Evolutionary conservation across 345 rosid species (phyloP).

Genomic region (Populus davidiana): DNA sequence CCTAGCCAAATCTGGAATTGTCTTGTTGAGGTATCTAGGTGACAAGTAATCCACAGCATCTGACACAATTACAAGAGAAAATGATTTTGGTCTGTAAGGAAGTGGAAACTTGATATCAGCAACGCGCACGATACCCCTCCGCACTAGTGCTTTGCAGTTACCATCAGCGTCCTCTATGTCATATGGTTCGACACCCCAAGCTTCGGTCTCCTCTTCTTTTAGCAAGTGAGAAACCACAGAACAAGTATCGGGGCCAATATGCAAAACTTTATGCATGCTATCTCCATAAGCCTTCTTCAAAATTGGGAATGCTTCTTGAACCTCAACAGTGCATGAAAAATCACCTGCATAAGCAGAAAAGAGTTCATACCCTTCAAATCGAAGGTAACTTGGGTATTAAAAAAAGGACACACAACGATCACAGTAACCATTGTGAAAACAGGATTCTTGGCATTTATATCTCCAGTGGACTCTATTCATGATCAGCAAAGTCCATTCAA

Average conservation of each 20-base stretch:
- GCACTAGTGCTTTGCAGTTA: slow-evolving; percentile 66
- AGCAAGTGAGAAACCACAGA: slow-evolving; percentile 73
- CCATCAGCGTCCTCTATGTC: slow-evolving; percentile 86
- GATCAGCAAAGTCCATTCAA: background rate
- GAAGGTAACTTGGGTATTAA: background rate
- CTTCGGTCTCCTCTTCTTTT: slow-evolving; percentile 85
- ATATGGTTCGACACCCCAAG: slow-evolving; percentile 96
- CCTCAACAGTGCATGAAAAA: slow-evolving; percentile 69
- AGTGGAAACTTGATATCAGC: slow-evolving; percentile 90
- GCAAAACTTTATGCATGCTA: slow-evolving; percentile 84
- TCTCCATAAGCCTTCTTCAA: slow-evolving; percentile 82
- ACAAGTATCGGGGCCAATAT: slow-evolving; percentile 92
- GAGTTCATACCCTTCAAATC: background rate
- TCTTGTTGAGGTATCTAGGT: slow-evolving; percentile 84
- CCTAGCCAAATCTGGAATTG: slow-evolving; percentile 83
- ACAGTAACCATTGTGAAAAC: too few species aligned
- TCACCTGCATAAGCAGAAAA: slow-evolving; percentile 43
- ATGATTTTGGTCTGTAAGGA: slow-evolving; percentile 84
- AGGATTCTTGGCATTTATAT: background rate
- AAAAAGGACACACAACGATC: too few species aligned
- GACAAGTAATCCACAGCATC: slow-evolving; percentile 92
- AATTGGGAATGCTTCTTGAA: slow-evolving; percentile 66
- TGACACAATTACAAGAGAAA: slow-evolving; percentile 83
- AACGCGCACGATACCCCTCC: slow-evolving; percentile 77
- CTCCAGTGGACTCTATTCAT: background rate